Conservation (phyloP, 78 protist species). For the Dictyostelium capitatum region DNA sequence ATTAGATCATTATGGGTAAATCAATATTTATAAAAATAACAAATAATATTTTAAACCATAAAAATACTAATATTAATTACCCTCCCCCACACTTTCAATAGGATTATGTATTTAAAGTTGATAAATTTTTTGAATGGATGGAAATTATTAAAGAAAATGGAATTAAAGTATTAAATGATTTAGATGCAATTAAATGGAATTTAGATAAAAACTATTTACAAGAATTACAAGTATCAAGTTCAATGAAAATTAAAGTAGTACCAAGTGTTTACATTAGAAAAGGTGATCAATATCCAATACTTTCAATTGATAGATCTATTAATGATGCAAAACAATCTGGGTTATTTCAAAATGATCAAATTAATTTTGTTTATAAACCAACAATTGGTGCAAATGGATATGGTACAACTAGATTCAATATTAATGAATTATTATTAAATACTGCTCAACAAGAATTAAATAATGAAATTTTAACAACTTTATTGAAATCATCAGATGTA, state of each 20-base stretch:
- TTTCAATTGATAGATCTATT: neutral
- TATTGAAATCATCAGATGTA: neutral
- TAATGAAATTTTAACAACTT: neutral
- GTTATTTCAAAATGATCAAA: constrained; percentile 8
- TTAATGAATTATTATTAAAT: neutral
- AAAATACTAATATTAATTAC: neutral
- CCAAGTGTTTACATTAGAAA: constrained; percentile 39
- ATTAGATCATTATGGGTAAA: constrained; percentile 72
- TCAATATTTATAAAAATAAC: neutral
- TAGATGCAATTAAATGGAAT: constrained; percentile 53
- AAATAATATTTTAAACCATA: no score
- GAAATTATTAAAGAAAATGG: neutral
- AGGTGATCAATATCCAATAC: neutral
- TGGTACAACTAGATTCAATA: constrained; percentile 43
- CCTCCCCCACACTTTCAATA: no score
- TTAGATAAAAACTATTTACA: constrained; percentile 49
- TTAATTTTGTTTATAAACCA: constrained; percentile 47
- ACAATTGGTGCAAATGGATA: constrained; percentile 64
- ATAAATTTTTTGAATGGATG: constrained; percentile 59
- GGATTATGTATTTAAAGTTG: constrained; percentile 75
- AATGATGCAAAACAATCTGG: constrained; percentile 19
- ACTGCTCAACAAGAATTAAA: neutral
- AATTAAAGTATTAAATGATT: constrained; percentile 47
- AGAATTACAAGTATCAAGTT: constrained; percentile 7
- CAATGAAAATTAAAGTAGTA: neutral